Percentiles rank a stretch among this genome's conserved stretches.
These are phyloP conservation scores for Ajuga reptans DNA, from an alignment of 305 asterid species.

Conservation along the genomic window DNA sequence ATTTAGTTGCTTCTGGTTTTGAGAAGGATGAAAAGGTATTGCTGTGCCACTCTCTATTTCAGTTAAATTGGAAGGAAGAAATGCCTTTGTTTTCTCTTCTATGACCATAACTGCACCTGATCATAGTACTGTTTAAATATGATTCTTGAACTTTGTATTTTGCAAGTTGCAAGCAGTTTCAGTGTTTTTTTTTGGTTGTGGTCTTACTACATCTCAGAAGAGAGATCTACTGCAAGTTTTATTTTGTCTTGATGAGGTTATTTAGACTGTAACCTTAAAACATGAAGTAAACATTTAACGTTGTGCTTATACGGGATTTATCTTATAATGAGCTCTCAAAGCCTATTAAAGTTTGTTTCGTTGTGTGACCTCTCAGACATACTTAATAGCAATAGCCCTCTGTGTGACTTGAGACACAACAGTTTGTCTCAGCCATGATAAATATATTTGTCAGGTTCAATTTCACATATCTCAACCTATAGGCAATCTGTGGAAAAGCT, in stretches of 20 bases:
- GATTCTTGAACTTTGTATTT: slow-evolving; percentile 1
- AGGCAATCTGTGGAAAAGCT: neutral
- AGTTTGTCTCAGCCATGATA: too few species aligned
- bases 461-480: neutral
- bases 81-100: neutral
- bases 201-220: slow-evolving; percentile 7
- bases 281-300: neutral
- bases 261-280: neutral
- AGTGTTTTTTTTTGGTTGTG: neutral
- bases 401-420: too few species aligned
- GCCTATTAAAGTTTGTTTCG: neutral
- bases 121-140: neutral
- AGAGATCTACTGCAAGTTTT: neutral
- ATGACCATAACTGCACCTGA: neutral
- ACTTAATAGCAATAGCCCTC: neutral
- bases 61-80: neutral
- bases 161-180: neutral
- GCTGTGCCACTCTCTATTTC: slow-evolving; percentile 3
- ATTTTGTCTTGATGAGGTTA: slow-evolving; percentile 6
- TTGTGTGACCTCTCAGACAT: neutral
- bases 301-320: neutral
- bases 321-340: neutral
- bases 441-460: neutral
- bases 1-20: slow-evolving; percentile 82
- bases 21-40: slow-evolving; percentile 69